A percentile compares a stretch with the other conserved stretches of the same genome.
Evolutionary conservation across 1,284 basidiomycete genomes (phyloP).

Genomic region (Heterobasidion occidentale): DNA sequence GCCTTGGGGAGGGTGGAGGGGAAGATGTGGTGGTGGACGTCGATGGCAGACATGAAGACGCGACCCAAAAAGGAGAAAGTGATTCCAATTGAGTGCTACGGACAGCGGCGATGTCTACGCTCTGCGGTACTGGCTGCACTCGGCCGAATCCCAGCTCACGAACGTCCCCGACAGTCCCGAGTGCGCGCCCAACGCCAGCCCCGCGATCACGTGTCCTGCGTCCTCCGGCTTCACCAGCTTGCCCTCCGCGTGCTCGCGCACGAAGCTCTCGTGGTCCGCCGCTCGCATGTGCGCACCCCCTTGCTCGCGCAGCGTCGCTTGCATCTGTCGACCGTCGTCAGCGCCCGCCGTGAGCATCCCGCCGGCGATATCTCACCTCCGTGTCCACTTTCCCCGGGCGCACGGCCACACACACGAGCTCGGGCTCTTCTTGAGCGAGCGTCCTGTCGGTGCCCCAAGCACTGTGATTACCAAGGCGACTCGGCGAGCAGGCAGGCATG

Average conservation of each 20-base stretch:
- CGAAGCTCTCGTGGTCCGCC: slow-evolving; percentile 47
- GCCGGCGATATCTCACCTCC: slow-evolving; percentile 32
- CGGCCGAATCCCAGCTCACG: slow-evolving; percentile 62
- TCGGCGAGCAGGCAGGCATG: background rate
- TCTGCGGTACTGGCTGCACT: slow-evolving; percentile 43
- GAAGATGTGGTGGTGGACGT: slow-evolving; percentile 70
- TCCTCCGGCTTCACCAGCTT: slow-evolving; percentile 65
- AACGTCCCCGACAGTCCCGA: slow-evolving; percentile 64
- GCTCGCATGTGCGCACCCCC: slow-evolving; percentile 43
- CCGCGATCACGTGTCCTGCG: slow-evolving; percentile 70
- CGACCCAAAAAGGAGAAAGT: background rate
- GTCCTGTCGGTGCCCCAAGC: slow-evolving; percentile 40
- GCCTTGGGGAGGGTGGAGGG: slow-evolving; percentile 27
- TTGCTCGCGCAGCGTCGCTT: slow-evolving; percentile 39
- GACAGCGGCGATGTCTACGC: too few relatives aligned
- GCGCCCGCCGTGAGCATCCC: background rate
- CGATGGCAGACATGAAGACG: slow-evolving; percentile 32
- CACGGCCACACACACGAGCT: slow-evolving; percentile 66
- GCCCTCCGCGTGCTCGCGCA: slow-evolving; percentile 52
- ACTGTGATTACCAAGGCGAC: background rate
- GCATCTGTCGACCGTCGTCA: slow-evolving; percentile 48
- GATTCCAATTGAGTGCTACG: too few relatives aligned
- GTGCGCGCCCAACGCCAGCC: slow-evolving; percentile 50
- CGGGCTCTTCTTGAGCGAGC: slow-evolving; percentile 72
- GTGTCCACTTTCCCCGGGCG: slow-evolving; percentile 85